Evolutionary conservation across 2,329 filamentous ascomycete species (phyloP).

Genomic region (Alternaria novae-zelandiae): DNA sequence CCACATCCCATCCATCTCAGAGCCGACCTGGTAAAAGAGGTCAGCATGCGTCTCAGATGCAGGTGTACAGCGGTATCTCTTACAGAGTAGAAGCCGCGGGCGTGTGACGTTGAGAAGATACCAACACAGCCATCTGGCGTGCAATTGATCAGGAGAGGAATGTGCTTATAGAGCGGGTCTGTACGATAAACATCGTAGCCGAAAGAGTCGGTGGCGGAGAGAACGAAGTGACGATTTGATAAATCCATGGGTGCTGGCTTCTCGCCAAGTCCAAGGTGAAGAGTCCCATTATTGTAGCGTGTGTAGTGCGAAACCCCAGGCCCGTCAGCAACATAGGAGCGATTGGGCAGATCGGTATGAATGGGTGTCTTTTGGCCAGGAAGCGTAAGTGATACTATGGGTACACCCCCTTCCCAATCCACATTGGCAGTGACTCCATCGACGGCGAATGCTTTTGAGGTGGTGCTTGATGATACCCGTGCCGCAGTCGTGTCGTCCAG

Average conservation of each 20-base stretch:
- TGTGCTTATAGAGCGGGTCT: constrained; percentile 78
- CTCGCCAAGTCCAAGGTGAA: constrained; percentile 75
- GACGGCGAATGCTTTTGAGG: constrained; percentile 54
- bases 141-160: constrained; percentile 73
- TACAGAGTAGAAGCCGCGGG: constrained; percentile 68
- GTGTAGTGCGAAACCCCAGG: constrained; percentile 70
- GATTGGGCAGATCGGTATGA: constrained; percentile 67
- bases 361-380: constrained; percentile 59
- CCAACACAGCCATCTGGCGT: constrained; percentile 69
- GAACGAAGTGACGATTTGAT: constrained; percentile 67
- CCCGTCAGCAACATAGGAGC: constrained; percentile 70
- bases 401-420: constrained; percentile 64
- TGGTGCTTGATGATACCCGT: constrained; percentile 42
- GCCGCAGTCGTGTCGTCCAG: constrained; percentile 41
- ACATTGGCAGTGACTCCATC: constrained; percentile 61
- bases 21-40: constrained; percentile 52
- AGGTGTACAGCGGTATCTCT: neutral
- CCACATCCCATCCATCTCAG: constrained; percentile 78
- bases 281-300: constrained; percentile 64
- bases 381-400: constrained; percentile 62
- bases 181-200: constrained; percentile 74
- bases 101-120: constrained; percentile 71
- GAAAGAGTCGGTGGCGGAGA: constrained; percentile 75
- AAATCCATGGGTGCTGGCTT: constrained; percentile 77
- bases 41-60: neutral